A percentile compares a stretch with the other conserved stretches of the same genome.
phyloP scores from a whole-genome alignment of 75 land plant genomes.

The Selaginella moellendorffii region DNA sequence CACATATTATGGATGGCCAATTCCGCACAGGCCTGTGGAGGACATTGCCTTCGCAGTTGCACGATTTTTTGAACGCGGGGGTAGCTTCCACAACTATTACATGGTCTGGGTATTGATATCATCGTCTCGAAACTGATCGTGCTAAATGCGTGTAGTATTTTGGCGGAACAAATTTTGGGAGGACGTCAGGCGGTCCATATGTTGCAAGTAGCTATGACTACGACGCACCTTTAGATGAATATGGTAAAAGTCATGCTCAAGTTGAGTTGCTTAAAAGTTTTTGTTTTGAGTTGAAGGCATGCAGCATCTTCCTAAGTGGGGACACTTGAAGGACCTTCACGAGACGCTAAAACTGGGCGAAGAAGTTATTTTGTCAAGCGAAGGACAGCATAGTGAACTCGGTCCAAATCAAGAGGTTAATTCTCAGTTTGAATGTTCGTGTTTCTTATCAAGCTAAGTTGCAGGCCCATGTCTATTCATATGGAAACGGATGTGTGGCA shows the following conservation, averaged over 20 bases:
- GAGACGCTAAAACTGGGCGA: conserved; percentile 53
- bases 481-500: conserved; percentile 48
- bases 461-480: conserved; percentile 56
- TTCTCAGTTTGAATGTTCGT: not conserved
- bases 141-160: conserved; percentile 80
- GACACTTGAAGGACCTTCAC: conserved; percentile 76
- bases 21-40: conserved; percentile 78
- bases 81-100: conserved; percentile 91
- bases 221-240: conserved; percentile 96
- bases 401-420: conserved; percentile 47
- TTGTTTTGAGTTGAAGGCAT: conserved; percentile 38
- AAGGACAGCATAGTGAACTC: conserved; percentile 15
- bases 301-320: conserved; percentile 74
- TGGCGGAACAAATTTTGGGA: conserved; percentile 98
- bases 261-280: too few relatives aligned
- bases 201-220: conserved; percentile 84
- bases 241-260: too few relatives aligned
- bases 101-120: too few relatives aligned
- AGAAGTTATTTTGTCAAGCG: conserved; percentile 29
- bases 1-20: conserved; percentile 46
- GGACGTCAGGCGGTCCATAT: conserved; percentile 82
- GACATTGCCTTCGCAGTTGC: conserved; percentile 95
- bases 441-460: conserved; percentile 1
- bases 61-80: conserved; percentile 84
- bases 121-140: too few relatives aligned